Evolutionary conservation across 2,329 filamentous ascomycete species (phyloP), one percentile per base, ranked within the genome.

Genomic region (Chrysoporthe austroafricana): DNA sequence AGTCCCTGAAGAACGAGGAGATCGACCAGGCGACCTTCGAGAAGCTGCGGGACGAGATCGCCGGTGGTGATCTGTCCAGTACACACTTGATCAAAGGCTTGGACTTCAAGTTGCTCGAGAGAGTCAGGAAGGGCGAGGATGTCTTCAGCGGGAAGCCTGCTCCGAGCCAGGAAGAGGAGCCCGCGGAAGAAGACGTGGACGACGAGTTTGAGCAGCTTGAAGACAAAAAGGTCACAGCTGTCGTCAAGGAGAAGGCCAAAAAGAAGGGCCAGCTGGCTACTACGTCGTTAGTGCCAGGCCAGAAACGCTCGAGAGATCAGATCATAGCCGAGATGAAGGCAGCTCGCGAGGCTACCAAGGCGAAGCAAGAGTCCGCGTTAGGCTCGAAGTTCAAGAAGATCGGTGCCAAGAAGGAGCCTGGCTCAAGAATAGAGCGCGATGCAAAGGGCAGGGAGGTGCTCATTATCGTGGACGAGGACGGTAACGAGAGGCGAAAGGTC

Each of bases 61-160:
- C 93, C 0, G 94, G 94, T 3, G 95, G 94, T 8, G 91, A 97
- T 76, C 79, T 94, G 32, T 83, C 83, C 16, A 93, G 89, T 73
- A 97, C 94, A 16, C 93, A 97, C 83, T 80, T 97, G 71, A 90
- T 98, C 60, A 98, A 97, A 76, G 96, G 96, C 0, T 80, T 99
- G 62, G 96, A 99, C 79, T 91, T 93, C 76, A 91, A 91, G 77
- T 82, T 98, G 14, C 81, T 94, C 39, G 87, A 91, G 77, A 84
- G 89, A 72, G 85, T 91, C 69, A 85, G 86, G 69, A 85, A 84
- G 66, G 92, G 91, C 52, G 91, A 94, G 76, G 81, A 94, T 77
- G 84, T 93, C 1, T 85, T 83, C 71, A 77, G 74, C n/a, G 78
- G 80, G 8, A 73, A 76, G 32, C n/a, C 62, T 21, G 70, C 76